Conservation (phyloP, 1,139 yeast genomes). For the Lodderomyces theae region DNA sequence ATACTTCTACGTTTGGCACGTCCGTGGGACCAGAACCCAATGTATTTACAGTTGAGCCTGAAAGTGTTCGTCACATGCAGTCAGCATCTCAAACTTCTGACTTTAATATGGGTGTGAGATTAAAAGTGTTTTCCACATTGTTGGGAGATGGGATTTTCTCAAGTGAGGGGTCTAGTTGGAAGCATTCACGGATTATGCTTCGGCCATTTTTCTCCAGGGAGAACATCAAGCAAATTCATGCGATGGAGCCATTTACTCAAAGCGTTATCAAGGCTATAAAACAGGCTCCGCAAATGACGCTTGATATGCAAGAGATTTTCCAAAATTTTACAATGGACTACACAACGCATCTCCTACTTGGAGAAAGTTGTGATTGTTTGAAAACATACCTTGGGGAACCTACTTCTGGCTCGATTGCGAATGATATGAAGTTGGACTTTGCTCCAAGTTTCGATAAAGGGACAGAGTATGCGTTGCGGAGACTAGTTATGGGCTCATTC, state of each 20-base stretch:
- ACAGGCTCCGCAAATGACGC: slow-evolving; percentile 18
- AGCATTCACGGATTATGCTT: slow-evolving; percentile 49
- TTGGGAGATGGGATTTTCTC: slow-evolving; percentile 57
- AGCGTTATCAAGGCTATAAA: slow-evolving; percentile 30
- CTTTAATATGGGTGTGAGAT: slow-evolving; percentile 44
- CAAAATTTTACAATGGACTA: slow-evolving; percentile 37
- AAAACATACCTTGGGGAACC: slow-evolving; percentile 20
- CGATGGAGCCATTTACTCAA: slow-evolving; percentile 41
- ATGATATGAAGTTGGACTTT: slow-evolving; percentile 10
- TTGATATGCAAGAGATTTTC: slow-evolving; percentile 34
- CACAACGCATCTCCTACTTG: slow-evolving; percentile 40
- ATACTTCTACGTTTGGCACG: slow-evolving; percentile 7
- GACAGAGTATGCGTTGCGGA: slow-evolving; percentile 22
- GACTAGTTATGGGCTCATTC: slow-evolving; percentile 22
- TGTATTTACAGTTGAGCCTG: slow-evolving; percentile 21
- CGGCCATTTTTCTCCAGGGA: slow-evolving; percentile 56
- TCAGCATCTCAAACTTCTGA: slow-evolving; percentile 39
- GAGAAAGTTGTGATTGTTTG: slow-evolving; percentile 30
- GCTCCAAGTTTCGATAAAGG: slow-evolving; percentile 18
- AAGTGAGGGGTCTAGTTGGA: slow-evolving; percentile 52
- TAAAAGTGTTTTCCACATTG: slow-evolving; percentile 35
- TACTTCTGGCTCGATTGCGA: slow-evolving; percentile 5
- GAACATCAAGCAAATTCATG: slow-evolving; percentile 45
- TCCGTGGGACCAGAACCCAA: not conserved
- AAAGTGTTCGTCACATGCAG: slow-evolving; percentile 29